Evolutionary conservation across 306 rosid species (phyloP).

Genomic region (Trichosanthes truncata): DNA sequence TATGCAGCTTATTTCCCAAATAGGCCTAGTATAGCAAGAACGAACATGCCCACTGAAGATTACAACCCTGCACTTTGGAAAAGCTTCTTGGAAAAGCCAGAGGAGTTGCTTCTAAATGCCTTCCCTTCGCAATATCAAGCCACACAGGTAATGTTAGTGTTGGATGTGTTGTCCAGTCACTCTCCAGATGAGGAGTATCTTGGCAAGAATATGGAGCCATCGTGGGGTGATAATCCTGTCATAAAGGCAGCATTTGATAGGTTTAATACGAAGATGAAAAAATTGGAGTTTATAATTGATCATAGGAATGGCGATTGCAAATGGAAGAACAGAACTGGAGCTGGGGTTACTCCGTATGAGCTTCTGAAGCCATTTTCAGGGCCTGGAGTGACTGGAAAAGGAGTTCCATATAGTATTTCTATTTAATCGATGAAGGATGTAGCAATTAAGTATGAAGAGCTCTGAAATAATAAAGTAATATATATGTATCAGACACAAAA

Average conservation of each 20-base stretch:
- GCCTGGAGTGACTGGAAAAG: slow-evolving; percentile 62
- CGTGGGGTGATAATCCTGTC: slow-evolving; percentile 51
- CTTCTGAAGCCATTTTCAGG: slow-evolving; percentile 70
- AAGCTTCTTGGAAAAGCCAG: slow-evolving; percentile 37
- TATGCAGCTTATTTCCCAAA: slow-evolving; percentile 67
- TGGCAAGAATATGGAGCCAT: slow-evolving; percentile 46
- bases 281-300: slow-evolving; percentile 40
- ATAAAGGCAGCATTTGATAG: slow-evolving; percentile 46
- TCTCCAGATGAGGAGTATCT: slow-evolving; percentile 80
- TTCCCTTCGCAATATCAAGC: slow-evolving; percentile 73
- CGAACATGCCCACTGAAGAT: slow-evolving; percentile 56
- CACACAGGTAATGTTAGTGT: slow-evolving; percentile 39
- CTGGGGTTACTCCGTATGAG: slow-evolving; percentile 60
- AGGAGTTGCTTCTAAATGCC: slow-evolving; percentile 21
- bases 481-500: too few relatives aligned
- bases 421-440: slow-evolving; percentile 18
- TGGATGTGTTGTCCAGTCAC: slow-evolving; percentile 58
- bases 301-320: slow-evolving; percentile 31
- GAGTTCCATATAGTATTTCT: slow-evolving; percentile 76
- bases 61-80: slow-evolving; percentile 35
- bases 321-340: slow-evolving; percentile 62
- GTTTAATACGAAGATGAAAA: slow-evolving; percentile 32
- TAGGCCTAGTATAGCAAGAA: slow-evolving; percentile 54
- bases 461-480: neutral
- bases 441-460: neutral